Percentiles rank a stretch among this genome's conserved stretches.
Conservation (phyloP, 805 yeast species). For the Saturnispora kantuleensis region DNA sequence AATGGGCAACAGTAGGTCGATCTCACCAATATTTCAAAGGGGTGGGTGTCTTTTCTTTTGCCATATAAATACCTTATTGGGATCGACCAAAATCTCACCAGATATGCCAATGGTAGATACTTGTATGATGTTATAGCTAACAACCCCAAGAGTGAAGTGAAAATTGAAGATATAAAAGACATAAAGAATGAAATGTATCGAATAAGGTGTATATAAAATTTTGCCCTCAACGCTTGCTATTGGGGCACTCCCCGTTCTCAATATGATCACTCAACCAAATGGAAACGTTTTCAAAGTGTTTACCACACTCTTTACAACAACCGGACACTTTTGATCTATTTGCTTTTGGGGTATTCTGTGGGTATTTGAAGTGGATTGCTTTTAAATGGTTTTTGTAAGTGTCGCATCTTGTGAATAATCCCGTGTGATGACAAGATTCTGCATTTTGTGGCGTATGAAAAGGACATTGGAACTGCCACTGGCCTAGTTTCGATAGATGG, state of each 20-base stretch:
- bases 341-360: slow-evolving; percentile 73
- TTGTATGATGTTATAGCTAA: slow-evolving; percentile 38
- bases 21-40: slow-evolving; percentile 10
- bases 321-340: slow-evolving; percentile 64
- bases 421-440: slow-evolving; percentile 61
- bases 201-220: not conserved
- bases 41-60: not conserved
- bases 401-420: slow-evolving; percentile 82
- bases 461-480: slow-evolving; percentile 71
- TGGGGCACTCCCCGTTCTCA: slow-evolving; percentile 36
- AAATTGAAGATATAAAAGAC: not conserved
- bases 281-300: slow-evolving; percentile 56
- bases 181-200: not conserved
- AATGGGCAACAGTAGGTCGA: slow-evolving; percentile 44
- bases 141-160: not conserved
- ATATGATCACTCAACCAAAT: slow-evolving; percentile 74
- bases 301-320: slow-evolving; percentile 67
- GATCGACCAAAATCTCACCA: slow-evolving; percentile 29
- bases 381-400: slow-evolving; percentile 86
- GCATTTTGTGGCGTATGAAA: slow-evolving; percentile 30
- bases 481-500: slow-evolving; percentile 70
- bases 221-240: no score
- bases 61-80: not conserved
- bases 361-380: slow-evolving; percentile 84
- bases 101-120: slow-evolving; percentile 58